phyloP scores from a whole-genome alignment of 345 rosid genomes.

The Ceriops zippeliana region DNA sequence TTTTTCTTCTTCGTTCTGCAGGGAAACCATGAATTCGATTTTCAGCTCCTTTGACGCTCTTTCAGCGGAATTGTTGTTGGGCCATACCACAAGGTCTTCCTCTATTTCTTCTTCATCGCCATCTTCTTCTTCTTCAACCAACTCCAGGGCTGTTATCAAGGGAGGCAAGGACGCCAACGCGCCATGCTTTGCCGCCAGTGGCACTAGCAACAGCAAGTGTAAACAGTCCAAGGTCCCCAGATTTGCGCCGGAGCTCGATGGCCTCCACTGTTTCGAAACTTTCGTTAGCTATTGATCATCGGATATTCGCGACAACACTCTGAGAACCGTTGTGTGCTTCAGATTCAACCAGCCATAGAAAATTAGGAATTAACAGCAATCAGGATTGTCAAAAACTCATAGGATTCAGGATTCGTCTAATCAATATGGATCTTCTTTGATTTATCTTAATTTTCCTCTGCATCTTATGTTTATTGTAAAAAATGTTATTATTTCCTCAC shows the following conservation, averaged over 20 bases:
- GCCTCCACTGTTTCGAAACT: constrained; percentile 71
- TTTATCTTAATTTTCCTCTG: too few relatives aligned
- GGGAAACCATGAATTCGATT: constrained; percentile 58
- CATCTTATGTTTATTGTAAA: too few relatives aligned
- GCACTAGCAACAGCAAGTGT: neutral
- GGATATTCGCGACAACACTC: too few relatives aligned
- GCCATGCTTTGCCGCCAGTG: constrained; percentile 1
- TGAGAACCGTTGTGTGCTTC: too few relatives aligned
- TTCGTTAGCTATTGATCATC: constrained; percentile 26
- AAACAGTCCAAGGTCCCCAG: constrained; percentile 27
- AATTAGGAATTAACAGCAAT: too few relatives aligned
- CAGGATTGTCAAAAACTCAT: too few relatives aligned
- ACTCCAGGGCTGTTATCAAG: neutral
- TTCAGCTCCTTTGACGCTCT: constrained; percentile 68
- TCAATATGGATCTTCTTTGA: too few relatives aligned
- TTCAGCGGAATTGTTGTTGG: constrained; percentile 55
- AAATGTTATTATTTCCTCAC: too few relatives aligned
- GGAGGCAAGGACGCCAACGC: neutral
- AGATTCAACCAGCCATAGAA: too few relatives aligned
- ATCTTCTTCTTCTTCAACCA: neutral
- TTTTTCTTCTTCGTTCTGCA: too few relatives aligned
- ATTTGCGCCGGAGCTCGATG: constrained; percentile 58
- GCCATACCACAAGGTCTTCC: constrained; percentile 33
- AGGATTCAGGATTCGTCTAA: too few relatives aligned
- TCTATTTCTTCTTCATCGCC: neutral